Percentiles rank a stretch among this genome's conserved stretches.
Evolutionary conservation across 495 filamentous ascomycete species (phyloP).

Genomic region (Neurospora tetraspora): DNA sequence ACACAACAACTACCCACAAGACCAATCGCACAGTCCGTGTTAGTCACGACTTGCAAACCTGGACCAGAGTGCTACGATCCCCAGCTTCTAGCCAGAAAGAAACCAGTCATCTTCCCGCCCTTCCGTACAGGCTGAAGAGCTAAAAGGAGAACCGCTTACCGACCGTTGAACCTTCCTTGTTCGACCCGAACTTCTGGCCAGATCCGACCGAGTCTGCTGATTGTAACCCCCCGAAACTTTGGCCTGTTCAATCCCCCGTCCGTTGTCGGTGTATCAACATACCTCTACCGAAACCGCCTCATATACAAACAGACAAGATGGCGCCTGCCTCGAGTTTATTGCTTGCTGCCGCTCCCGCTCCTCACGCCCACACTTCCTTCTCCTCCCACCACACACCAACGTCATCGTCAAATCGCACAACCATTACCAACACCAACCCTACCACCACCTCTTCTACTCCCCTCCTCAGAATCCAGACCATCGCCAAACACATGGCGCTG

Average conservation of each 20-base stretch:
- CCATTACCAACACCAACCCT: not conserved
- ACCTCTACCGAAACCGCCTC: not conserved
- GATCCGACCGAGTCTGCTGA: not conserved
- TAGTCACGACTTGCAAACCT: not conserved
- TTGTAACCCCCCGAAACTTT: not conserved
- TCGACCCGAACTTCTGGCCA: not conserved
- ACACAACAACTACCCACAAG: not conserved
- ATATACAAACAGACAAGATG: not conserved
- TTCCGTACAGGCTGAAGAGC: not conserved
- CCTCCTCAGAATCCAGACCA: slow-evolving; percentile 34
- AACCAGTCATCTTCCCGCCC: not conserved
- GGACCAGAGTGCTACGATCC: not conserved
- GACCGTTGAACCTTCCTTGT: not conserved
- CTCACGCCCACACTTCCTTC: not conserved
- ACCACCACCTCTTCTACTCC: slow-evolving; percentile 15
- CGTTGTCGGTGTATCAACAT: not conserved
- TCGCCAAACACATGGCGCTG: slow-evolving; percentile 31
- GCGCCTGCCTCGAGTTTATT: not conserved
- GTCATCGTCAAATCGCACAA: slow-evolving; percentile 4
- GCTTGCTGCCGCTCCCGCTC: not conserved
- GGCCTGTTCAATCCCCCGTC: not conserved
- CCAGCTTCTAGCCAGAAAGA: not conserved
- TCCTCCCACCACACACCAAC: slow-evolving; percentile 1
- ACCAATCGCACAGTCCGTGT: not conserved
- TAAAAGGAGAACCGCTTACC: not conserved